A percentile compares a stretch with the other conserved stretches of the same genome.
Evolutionary conservation across 108 stramenopile genomes (phyloP).

Genomic region (Pseudonitzschia multiseries): DNA sequence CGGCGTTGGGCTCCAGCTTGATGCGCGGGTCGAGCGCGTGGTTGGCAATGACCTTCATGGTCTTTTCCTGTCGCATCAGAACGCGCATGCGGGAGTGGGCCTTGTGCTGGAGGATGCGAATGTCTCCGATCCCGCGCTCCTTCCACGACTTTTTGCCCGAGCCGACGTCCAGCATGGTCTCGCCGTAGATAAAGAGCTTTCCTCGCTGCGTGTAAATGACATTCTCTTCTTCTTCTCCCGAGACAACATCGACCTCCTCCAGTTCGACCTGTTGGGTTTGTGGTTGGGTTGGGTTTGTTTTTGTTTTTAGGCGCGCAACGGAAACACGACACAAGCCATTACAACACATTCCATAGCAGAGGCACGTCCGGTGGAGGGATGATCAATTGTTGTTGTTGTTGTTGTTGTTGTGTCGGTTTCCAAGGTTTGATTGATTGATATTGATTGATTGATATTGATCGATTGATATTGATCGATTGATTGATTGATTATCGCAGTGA

Average conservation of each 20-base stretch:
- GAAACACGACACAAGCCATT: too few relatives aligned
- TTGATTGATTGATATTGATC: too few relatives aligned
- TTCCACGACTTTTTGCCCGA: slow-evolving; percentile 97
- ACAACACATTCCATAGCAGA: too few relatives aligned
- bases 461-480: too few relatives aligned
- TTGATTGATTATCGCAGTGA: too few relatives aligned
- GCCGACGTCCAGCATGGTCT: slow-evolving; percentile 96
- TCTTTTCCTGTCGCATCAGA: slow-evolving; percentile 99
- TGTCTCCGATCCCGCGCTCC: slow-evolving; percentile 97
- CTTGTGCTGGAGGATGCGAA: slow-evolving; percentile 94
- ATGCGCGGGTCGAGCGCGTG: slow-evolving; percentile 97
- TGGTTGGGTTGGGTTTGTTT: background rate
- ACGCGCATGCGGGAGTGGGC: slow-evolving; percentile 87
- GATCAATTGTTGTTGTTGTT: too few relatives aligned
- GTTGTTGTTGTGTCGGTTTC: too few relatives aligned
- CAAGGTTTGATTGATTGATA: too few relatives aligned
- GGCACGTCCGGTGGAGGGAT: too few relatives aligned
- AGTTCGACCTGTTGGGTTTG: slow-evolving; percentile 81
- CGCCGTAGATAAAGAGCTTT: slow-evolving; percentile 96
- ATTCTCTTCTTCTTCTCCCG: slow-evolving; percentile 98
- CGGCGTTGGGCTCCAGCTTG: slow-evolving; percentile 93
- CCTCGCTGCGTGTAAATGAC: slow-evolving; percentile 72
- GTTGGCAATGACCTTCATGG: slow-evolving; percentile 98
- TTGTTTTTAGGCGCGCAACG: background rate
- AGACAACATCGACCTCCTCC: slow-evolving; percentile 97